These are phyloP conservation scores for Senecio squalidus DNA, from an alignment of 140 eudicot species.

Conservation along the genomic window DNA sequence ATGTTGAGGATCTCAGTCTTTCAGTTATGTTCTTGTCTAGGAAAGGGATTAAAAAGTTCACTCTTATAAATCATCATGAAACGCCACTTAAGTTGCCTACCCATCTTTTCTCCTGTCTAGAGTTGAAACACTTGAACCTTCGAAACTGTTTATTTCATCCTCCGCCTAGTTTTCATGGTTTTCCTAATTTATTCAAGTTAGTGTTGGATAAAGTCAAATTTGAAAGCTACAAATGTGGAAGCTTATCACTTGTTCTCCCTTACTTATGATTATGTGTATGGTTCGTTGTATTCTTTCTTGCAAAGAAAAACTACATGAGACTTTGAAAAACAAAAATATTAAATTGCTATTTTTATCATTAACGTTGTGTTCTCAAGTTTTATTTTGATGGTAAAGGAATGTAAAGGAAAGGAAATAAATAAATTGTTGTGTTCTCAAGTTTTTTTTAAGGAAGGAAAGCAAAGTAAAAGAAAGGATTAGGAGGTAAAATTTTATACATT, in stretches of 20 bases:
- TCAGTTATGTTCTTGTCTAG: conserved; percentile 5
- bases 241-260: neutral
- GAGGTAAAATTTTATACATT: too few species aligned
- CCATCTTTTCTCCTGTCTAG: conserved; percentile 8
- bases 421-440: too few species aligned
- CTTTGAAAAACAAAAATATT: neutral
- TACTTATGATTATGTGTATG: neutral
- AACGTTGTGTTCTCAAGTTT: too few species aligned
- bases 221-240: neutral
- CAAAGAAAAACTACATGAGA: neutral
- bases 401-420: too few species aligned
- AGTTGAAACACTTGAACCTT: conserved; percentile 1
- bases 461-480: too few species aligned
- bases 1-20: neutral
- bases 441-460: too few species aligned
- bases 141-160: neutral
- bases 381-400: too few species aligned
- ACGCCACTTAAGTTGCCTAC: neutral
- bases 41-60: conserved; percentile 2
- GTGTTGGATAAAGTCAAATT: neutral
- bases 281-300: neutral
- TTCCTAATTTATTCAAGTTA: conserved; percentile 13
- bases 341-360: neutral
- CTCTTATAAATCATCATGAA: neutral
- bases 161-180: neutral